Conservation (phyloP, 2,329 filamentous ascomycete genomes). For the Rhinocladiella similis region DNA sequence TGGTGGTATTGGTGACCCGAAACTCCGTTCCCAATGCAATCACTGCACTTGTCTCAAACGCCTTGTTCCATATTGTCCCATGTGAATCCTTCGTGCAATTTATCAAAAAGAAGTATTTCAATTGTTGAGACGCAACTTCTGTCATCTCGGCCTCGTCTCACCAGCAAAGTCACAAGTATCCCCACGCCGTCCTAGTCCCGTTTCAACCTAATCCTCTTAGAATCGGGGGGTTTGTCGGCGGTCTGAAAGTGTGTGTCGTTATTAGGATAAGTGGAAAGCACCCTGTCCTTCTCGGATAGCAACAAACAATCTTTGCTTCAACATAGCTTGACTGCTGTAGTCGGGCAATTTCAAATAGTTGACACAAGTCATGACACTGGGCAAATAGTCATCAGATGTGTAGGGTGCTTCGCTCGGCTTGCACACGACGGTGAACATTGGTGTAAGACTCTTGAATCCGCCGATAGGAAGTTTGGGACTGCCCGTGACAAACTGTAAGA, state of each 20-base stretch:
- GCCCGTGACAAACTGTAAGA: constrained; percentile 95
- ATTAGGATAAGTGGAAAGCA: constrained; percentile 89
- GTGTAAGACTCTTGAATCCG: constrained; percentile 94
- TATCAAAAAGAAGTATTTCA: no score
- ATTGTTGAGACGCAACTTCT: no score
- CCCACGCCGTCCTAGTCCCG: no score
- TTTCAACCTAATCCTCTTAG: no score
- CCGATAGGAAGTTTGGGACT: constrained; percentile 98
- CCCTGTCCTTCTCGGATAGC: constrained; percentile 96
- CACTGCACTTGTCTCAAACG: no score
- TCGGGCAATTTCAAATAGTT: constrained; percentile 98
- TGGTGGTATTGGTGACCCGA: no score
- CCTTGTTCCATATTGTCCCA: no score
- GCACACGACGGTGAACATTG: constrained; percentile 98
- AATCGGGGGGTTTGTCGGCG: no score
- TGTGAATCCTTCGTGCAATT: no score
- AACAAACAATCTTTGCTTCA: constrained; percentile 75
- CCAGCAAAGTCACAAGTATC: no score
- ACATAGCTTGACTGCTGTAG: constrained; percentile 75
- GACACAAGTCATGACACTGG: constrained; percentile 99
- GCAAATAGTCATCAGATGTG: constrained; percentile 94
- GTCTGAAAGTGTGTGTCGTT: background rate
- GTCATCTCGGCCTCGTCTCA: no score
- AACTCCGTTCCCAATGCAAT: no score
- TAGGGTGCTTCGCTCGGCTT: constrained; percentile 96